A percentile compares a stretch with the other conserved stretches of the same genome.
These are phyloP conservation scores for Kazachstania sp. DNA, from an alignment of 1,139 yeast species.

Conservation along the genomic window DNA sequence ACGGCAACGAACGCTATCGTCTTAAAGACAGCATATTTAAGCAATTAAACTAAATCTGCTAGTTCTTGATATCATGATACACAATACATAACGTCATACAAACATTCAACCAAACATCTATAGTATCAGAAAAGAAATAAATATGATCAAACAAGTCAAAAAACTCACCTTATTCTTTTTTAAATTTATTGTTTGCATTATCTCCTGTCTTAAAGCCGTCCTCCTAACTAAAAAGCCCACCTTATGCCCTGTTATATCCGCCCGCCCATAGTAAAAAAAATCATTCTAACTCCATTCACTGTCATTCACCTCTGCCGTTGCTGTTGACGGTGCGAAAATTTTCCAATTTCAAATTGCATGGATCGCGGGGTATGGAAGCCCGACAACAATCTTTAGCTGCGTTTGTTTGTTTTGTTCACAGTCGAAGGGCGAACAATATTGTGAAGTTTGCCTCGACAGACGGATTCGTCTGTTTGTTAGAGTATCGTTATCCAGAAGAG, in stretches of 20 bases:
- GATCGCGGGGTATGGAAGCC: neutral
- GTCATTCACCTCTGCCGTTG: neutral
- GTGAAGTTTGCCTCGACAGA: too few relatives aligned
- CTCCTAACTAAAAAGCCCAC: neutral
- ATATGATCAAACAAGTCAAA: neutral
- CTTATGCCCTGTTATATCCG: neutral
- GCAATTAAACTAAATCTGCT: too few relatives aligned
- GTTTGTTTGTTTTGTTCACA: too few relatives aligned
- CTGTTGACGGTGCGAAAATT: neutral
- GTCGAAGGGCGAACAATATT: too few relatives aligned
- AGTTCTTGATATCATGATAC: too few relatives aligned
- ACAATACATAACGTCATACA: too few relatives aligned
- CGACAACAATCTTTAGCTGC: neutral
- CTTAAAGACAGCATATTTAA: too few relatives aligned
- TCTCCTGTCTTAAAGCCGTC: neutral
- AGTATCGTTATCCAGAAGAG: neutral
- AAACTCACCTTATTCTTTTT: neutral
- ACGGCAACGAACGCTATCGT: too few relatives aligned
- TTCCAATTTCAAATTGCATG: neutral
- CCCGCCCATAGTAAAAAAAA: neutral
- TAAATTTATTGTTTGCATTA: neutral
- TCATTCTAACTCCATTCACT: neutral
- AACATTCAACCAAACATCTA: too few relatives aligned
- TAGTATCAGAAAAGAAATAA: too few relatives aligned
- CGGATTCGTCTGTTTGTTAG: too few relatives aligned